Conservation (phyloP, 2,329 filamentous ascomycete species). For the Monosporascus cannonballus region DNA sequence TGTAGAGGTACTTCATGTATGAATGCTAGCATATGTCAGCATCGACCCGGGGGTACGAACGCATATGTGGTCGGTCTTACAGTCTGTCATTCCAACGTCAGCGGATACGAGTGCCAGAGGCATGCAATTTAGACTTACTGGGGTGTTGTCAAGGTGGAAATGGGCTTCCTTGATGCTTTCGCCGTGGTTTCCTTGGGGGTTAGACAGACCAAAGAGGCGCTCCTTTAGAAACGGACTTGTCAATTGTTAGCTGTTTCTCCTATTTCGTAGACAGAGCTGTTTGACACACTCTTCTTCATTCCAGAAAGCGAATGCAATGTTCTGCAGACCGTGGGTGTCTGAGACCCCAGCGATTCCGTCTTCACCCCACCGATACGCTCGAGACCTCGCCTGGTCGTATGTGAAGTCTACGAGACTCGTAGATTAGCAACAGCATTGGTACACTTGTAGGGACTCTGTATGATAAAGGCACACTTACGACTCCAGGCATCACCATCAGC, state of each 20-base stretch:
- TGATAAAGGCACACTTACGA: slow-evolving; percentile 51
- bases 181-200: slow-evolving; percentile 94
- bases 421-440: slow-evolving; percentile 18
- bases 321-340: slow-evolving; percentile 84
- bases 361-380: slow-evolving; percentile 91
- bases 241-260: slow-evolving; percentile 30
- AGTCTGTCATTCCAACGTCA: slow-evolving; percentile 32
- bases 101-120: slow-evolving; percentile 6
- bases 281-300: slow-evolving; percentile 81
- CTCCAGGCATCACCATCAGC: slow-evolving; percentile 93
- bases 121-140: slow-evolving; percentile 36
- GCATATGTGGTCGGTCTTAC: slow-evolving; percentile 26
- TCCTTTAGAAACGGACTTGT: slow-evolving; percentile 86
- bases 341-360: slow-evolving; percentile 93
- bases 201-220: slow-evolving; percentile 88
- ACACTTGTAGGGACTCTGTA: slow-evolving; percentile 2
- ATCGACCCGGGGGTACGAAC: slow-evolving; percentile 2
- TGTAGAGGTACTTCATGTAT: slow-evolving; percentile 99
- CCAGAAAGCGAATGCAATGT: slow-evolving; percentile 96
- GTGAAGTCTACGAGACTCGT: slow-evolving; percentile 64
- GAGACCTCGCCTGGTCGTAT: slow-evolving; percentile 83
- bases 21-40: slow-evolving; percentile 59
- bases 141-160: slow-evolving; percentile 94
- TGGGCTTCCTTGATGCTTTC: slow-evolving; percentile 96
- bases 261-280: not conserved